These are phyloP conservation scores for Sclerotinia minor DNA, from an alignment of 2,329 filamentous ascomycete genomes.

Conservation along the genomic window DNA sequence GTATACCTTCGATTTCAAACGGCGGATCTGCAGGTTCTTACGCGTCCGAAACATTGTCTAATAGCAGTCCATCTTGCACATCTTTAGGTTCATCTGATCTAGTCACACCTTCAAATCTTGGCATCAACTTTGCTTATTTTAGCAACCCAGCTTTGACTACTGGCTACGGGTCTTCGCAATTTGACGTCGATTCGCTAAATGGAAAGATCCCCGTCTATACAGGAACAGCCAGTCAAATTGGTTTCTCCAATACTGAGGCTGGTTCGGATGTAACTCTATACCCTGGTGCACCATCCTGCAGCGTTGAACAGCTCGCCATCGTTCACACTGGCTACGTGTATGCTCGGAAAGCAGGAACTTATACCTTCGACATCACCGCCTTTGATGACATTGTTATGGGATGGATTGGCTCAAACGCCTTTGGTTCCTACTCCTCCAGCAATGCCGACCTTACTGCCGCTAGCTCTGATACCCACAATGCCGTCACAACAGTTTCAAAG, in stretches of 20 bases:
- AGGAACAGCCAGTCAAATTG: not conserved
- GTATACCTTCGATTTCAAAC: too few relatives aligned
- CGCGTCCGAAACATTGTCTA: not conserved
- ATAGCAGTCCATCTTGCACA: not conserved
- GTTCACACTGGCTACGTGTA: not conserved
- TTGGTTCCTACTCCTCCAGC: not conserved
- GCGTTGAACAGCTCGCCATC: slow-evolving; percentile 9
- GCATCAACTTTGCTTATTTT: not conserved
- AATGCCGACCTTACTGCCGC: not conserved
- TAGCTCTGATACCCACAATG: too few relatives aligned
- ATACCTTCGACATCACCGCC: not conserved
- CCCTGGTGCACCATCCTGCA: slow-evolving; percentile 2
- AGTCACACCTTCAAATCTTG: not conserved
- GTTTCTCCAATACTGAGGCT: not conserved
- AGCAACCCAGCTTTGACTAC: not conserved
- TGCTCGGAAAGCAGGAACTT: slow-evolving; percentile 7
- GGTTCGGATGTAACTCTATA: not conserved
- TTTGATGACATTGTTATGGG: slow-evolving; percentile 1
- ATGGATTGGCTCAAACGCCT: slow-evolving; percentile 3
- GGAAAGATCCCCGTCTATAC: not conserved
- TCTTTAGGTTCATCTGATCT: not conserved
- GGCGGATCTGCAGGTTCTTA: not conserved
- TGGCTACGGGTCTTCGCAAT: not conserved
- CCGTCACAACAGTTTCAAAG: not conserved
- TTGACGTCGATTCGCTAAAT: not conserved